Evolutionary conservation across 192 early-diverging fungal genomes (phyloP).

Genomic region (Kickxella alabastrina): DNA sequence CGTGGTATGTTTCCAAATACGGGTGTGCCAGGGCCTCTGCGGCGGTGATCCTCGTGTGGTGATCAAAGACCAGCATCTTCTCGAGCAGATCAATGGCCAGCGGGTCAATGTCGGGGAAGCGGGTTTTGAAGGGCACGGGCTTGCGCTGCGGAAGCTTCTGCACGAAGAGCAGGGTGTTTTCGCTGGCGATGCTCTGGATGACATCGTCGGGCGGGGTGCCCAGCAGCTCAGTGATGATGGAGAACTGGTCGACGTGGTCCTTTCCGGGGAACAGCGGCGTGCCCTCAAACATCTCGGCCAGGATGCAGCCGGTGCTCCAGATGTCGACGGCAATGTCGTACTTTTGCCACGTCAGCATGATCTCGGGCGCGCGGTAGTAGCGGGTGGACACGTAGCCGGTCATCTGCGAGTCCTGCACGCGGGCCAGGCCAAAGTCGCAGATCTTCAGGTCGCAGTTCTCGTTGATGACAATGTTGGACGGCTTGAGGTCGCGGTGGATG

Average conservation of each 20-base stretch:
- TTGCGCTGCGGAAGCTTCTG: slow-evolving; percentile 79
- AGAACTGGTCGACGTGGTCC: slow-evolving; percentile 94
- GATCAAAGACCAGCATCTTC: slow-evolving; percentile 92
- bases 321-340: slow-evolving; percentile 96
- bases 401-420: slow-evolving; percentile 93
- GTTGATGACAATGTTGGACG: slow-evolving; percentile 94
- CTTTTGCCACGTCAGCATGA: slow-evolving; percentile 97
- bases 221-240: slow-evolving; percentile 87
- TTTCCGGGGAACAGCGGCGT: slow-evolving; percentile 93
- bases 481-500: slow-evolving; percentile 94
- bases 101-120: slow-evolving; percentile 78
- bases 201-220: slow-evolving; percentile 92
- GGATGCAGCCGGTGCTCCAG: slow-evolving; percentile 93
- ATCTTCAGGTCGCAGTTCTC: slow-evolving; percentile 99
- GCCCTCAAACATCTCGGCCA: slow-evolving; percentile 95
- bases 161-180: slow-evolving; percentile 90
- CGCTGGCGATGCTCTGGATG: slow-evolving; percentile 87
- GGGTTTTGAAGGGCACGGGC: slow-evolving; percentile 73
- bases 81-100: slow-evolving; percentile 81
- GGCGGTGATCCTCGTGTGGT: slow-evolving; percentile 84
- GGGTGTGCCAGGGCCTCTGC: slow-evolving; percentile 83
- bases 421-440: slow-evolving; percentile 95
- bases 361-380: slow-evolving; percentile 97
- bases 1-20: slow-evolving; percentile 87
- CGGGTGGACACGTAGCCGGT: slow-evolving; percentile 97